Base-by-base conservation (phyloP, 768 basidiomycete species). In the Neoboletus brunneissimus region DNA sequence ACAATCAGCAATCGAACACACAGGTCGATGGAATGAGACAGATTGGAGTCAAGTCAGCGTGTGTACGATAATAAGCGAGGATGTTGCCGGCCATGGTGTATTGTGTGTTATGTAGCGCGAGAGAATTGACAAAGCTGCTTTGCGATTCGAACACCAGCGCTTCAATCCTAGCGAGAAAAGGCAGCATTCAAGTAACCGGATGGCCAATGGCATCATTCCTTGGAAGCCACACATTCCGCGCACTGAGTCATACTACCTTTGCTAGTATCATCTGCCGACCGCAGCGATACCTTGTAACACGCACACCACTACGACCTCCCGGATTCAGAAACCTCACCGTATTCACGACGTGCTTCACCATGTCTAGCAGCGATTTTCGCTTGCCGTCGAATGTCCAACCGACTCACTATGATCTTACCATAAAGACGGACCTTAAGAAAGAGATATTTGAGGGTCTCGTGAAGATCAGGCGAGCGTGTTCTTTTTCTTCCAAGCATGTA, bases 371-470 rank as follows among this genome's bases (percentile, higher is more conserved):
- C 4, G 49, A 57, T 31, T 73, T 71, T 53, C 84, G 89, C 63
- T 81, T 92, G 51, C 88, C 89, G 20, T 77, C 78, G 1, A 74
- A 85, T 60, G 81, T 89, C 52, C 83, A 79, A 63, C 86, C 91
- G 13, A 79, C 72, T 8, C 90, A 94, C 68, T 95, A 94, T 71
- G 87, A 90, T 62, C 67, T 94, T 48, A 84, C 83, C 45, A 74
- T 94, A 67, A 84, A 82, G 65, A 94, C 92, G 4, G 91, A 98
- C 73, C 82, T 98, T 51, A 80, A 87, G 54, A 79, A 78, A n/a
- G 79, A 85, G 57, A 80, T 75, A 11, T 98, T 94, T 70, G 76
- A 83, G 42, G 96, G 96, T 42, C 78, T 85, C 38, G 89, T 87
- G 48, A 84, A 83, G 61, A 83, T 90, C 66, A 77, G 81, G 91